Evolutionary conservation across 495 filamentous ascomycete genomes (phyloP).

Genomic region (Penicillium psychrofluorescens): DNA sequence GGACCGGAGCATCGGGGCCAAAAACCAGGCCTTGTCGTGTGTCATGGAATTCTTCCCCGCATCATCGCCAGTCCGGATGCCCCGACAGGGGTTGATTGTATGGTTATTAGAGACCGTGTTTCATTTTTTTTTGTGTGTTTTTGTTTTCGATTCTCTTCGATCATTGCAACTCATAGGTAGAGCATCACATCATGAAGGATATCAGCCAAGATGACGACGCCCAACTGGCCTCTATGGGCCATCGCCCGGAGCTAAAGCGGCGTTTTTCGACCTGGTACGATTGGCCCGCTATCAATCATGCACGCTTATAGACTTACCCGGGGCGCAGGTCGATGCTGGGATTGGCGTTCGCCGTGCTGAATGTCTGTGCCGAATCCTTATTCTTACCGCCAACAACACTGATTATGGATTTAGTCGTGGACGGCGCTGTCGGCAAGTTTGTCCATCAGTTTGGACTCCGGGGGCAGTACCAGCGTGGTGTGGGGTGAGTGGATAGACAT

Average conservation of each 20-base stretch:
- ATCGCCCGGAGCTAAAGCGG: slow-evolving; percentile 51
- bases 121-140: not conserved
- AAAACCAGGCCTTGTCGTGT: too few relatives aligned
- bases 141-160: not conserved
- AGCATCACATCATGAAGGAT: slow-evolving; percentile 8
- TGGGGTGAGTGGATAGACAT: slow-evolving; percentile 26
- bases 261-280: slow-evolving; percentile 37
- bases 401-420: slow-evolving; percentile 24
- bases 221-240: slow-evolving; percentile 50
- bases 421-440: slow-evolving; percentile 38
- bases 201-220: slow-evolving; percentile 30
- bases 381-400: not conserved
- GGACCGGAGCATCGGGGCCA: not conserved
- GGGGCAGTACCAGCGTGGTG: slow-evolving; percentile 37
- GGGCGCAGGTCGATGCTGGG: slow-evolving; percentile 33
- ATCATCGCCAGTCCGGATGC: too few relatives aligned
- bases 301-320: not conserved
- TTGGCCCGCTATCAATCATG: not conserved
- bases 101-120: not conserved
- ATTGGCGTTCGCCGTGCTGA: slow-evolving; percentile 40
- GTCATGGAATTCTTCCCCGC: too few relatives aligned
- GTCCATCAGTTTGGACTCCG: slow-evolving; percentile 36
- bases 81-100: not conserved
- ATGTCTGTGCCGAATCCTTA: slow-evolving; percentile 14
- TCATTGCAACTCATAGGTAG: not conserved